Base-by-base conservation (phyloP, 2,329 filamentous ascomycete species). In the Fusarium globosum region DNA sequence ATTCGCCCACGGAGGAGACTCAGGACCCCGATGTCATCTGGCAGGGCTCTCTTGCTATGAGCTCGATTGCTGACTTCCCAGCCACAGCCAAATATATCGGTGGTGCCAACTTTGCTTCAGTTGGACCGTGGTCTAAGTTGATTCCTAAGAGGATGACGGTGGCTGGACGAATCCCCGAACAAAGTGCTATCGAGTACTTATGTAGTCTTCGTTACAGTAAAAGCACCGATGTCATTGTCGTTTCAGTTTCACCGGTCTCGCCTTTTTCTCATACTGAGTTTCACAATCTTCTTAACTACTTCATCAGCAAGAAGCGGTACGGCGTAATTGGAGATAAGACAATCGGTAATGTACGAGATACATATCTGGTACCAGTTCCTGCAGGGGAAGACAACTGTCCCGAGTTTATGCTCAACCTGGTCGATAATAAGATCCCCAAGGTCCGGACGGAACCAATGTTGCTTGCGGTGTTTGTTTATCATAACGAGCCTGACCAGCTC, bases 131-230 rank as follows among this genome's bases (percentile, higher is more conserved):
- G 94, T 88, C 88, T 23, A 89, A 93, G 65, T 85, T 98, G 15
- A 89, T 97, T 13, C 93, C 94, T 0, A 85, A 88, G 36, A 88
- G 86, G 13, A 85, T 96, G 36, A 90, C 88, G 12, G 92, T 96
- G 28, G 92, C 92, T 53, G 94, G 94, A 3, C 90, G 96, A 23
- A 96, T 99, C 68, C 90, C 93, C 58, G 91, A 94, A 75, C 88
- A 92, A 68, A 93, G 92, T 73, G 96, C 96, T 16, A 94, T 95
- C 64, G 94, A 97, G 69, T 99, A 99, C 78, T 90, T 99, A 1
- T 96, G 94, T 79, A 91, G 94, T 57, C 86, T 98, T 69, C 91
- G 94, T 18, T 97, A 94, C 81, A 96, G 93, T 79, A 89, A 89
- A 59, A 91, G 91, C 57, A 95, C 94, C 5, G 96, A 98, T 78